Evolutionary conservation across 768 basidiomycete genomes (phyloP).

Genomic region (Suillus alpinus): DNA sequence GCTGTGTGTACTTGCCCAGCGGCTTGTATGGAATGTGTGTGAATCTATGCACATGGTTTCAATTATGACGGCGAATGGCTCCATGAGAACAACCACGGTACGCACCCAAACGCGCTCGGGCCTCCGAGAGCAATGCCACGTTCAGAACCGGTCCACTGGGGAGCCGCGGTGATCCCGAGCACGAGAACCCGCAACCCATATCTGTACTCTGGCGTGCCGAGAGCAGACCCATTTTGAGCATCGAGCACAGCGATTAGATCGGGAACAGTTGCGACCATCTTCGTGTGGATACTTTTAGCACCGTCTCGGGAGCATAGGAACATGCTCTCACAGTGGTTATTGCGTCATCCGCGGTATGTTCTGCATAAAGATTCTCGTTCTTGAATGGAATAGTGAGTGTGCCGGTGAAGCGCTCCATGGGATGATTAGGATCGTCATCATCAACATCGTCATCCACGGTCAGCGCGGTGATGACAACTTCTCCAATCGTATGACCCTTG

Average conservation of each 20-base stretch:
- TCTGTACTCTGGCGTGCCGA: slow-evolving; percentile 62
- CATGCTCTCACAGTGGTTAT: slow-evolving; percentile 15
- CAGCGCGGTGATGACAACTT: slow-evolving; percentile 30
- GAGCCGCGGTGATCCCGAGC: slow-evolving; percentile 43
- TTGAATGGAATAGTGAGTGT: slow-evolving; percentile 55
- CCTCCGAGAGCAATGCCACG: slow-evolving; percentile 51
- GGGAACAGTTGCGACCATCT: slow-evolving; percentile 57
- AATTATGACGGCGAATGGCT: slow-evolving; percentile 1
- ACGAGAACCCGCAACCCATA: slow-evolving; percentile 63
- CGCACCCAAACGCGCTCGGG: slow-evolving; percentile 51
- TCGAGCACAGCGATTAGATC: slow-evolving; percentile 66
- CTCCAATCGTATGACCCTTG: slow-evolving; percentile 41
- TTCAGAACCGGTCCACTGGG: slow-evolving; percentile 52
- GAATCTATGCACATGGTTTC: slow-evolving; percentile 19
- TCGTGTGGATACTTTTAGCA: slow-evolving; percentile 5
- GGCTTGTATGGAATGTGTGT: slow-evolving; percentile 34
- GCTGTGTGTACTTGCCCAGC: slow-evolving; percentile 40
- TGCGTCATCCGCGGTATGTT: slow-evolving; percentile 33
- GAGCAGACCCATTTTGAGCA: slow-evolving; percentile 55
- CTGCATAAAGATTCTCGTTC: slow-evolving; percentile 58
- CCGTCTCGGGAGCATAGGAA: neutral
- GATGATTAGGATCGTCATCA: slow-evolving; percentile 20
- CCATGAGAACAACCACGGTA: slow-evolving; percentile 4
- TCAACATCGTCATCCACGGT: slow-evolving; percentile 27
- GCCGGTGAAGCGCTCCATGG: slow-evolving; percentile 23